Evolutionary conservation across 179 eudicot species (phyloP).

Genomic region (Sideroxylon spinosum): DNA sequence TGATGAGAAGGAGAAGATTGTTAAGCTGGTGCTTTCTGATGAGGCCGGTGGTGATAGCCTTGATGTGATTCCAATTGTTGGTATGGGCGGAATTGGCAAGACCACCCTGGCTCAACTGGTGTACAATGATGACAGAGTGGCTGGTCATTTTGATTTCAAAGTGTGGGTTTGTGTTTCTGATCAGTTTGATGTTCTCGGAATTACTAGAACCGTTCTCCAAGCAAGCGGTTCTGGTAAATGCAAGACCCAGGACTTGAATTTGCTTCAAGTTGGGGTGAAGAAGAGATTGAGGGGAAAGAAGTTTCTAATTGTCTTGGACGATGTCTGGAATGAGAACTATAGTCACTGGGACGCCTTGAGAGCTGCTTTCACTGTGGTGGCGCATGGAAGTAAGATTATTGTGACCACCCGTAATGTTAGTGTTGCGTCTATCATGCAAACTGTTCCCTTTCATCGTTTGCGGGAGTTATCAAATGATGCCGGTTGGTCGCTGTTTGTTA

Average conservation of each 20-base stretch:
- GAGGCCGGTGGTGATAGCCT: too few species aligned
- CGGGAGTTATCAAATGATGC: conserved; percentile 16
- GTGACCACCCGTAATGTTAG: conserved; percentile 16
- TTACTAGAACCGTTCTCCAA: too few species aligned
- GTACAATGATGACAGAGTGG: too few species aligned
- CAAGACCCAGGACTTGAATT: background rate
- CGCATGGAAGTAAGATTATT: conserved; percentile 17
- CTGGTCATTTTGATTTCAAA: too few species aligned
- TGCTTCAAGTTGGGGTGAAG: conserved; percentile 9
- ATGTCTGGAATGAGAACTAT: conserved; percentile 19
- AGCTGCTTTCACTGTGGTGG: conserved; percentile 1
- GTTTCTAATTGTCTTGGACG: conserved; percentile 23
- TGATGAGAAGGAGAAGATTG: too few species aligned
- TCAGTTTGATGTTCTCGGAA: too few species aligned
- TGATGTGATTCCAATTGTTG: too few species aligned
- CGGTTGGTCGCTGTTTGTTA: conserved; percentile 22
- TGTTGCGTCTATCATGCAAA: conserved; percentile 12
- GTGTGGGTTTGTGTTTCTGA: too few species aligned
- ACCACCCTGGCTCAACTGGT: too few species aligned
- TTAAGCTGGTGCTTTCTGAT: too few species aligned
- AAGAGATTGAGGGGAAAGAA: conserved; percentile 1
- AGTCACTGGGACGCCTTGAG: conserved; percentile 8
- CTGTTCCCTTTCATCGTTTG: background rate
- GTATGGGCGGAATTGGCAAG: too few species aligned
- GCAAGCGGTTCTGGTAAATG: background rate